Percentiles rank a stretch among this genome's conserved stretches.
Evolutionary conservation across 495 filamentous ascomycete species (phyloP).

Genomic region (Penicillium salamii): DNA sequence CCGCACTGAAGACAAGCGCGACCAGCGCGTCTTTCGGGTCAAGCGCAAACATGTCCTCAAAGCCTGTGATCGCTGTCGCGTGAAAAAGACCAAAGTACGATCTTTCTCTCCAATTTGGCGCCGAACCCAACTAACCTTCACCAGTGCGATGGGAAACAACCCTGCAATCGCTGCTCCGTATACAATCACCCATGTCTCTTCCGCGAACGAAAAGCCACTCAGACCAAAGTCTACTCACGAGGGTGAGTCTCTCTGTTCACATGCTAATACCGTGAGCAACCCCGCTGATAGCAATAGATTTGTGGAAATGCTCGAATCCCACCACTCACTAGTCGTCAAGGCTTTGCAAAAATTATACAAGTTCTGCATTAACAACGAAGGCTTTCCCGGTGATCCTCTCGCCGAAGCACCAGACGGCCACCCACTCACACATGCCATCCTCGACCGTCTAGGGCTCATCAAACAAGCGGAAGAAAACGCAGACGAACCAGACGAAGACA

Average conservation of each 20-base stretch:
- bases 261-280: no score
- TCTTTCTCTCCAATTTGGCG: neutral
- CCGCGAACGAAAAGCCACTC: constrained; percentile 46
- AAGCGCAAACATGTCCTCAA: constrained; percentile 50
- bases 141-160: constrained; percentile 50
- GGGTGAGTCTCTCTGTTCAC: no score
- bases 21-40: constrained; percentile 47
- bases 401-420: constrained; percentile 40
- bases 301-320: constrained; percentile 49
- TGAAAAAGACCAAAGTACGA: constrained; percentile 51
- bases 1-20: constrained; percentile 37
- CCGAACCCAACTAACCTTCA: constrained; percentile 9
- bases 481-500: constrained; percentile 38
- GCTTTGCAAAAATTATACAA: constrained; percentile 46
- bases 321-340: constrained; percentile 45
- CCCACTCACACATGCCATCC: constrained; percentile 45
- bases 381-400: constrained; percentile 46
- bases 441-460: constrained; percentile 46
- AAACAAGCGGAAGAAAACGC: constrained; percentile 47
- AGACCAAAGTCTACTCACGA: constrained; percentile 48
- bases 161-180: constrained; percentile 47
- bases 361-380: constrained; percentile 43
- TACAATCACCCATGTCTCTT: constrained; percentile 50
- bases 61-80: constrained; percentile 47
- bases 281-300: constrained; percentile 26